Evolutionary conservation across 1,284 basidiomycete genomes (phyloP).

Genomic region (Pisolithus thermaeus): DNA sequence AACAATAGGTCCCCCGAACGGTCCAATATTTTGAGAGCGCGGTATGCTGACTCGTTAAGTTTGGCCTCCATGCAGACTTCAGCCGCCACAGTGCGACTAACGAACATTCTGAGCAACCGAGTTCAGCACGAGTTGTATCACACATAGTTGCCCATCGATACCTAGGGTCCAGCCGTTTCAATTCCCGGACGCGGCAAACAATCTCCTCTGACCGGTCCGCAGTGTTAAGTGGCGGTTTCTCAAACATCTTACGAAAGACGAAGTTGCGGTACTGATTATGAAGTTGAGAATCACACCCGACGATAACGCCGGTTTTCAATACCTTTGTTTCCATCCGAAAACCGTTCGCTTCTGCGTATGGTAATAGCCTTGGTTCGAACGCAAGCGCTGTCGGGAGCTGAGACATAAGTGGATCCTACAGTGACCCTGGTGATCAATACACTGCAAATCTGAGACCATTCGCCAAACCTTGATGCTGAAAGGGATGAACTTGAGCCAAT

Average conservation of each 20-base stretch:
- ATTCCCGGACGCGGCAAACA: constrained; percentile 57
- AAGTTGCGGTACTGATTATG: constrained; percentile 64
- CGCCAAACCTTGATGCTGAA: constrained; percentile 57
- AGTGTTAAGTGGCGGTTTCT: constrained; percentile 45
- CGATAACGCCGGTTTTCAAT: constrained; percentile 12
- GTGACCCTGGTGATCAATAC: constrained; percentile 9
- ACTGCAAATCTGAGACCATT: constrained; percentile 6
- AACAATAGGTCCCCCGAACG: constrained; percentile 57
- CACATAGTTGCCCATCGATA: constrained; percentile 21
- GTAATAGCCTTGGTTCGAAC: constrained; percentile 67
- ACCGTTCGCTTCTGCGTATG: constrained; percentile 63
- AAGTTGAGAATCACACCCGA: constrained; percentile 6
- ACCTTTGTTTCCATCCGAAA: constrained; percentile 72
- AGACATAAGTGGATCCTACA: constrained; percentile 67
- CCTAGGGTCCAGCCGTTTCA: constrained; percentile 61
- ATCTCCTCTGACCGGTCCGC: constrained; percentile 57
- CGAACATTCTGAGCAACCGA: constrained; percentile 54
- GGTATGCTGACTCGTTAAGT: constrained; percentile 59
- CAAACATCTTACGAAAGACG: constrained; percentile 77
- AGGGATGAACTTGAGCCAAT: constrained; percentile 56
- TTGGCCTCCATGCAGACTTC: constrained; percentile 76
- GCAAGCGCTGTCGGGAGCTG: constrained; percentile 70
- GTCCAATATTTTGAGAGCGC: constrained; percentile 59
- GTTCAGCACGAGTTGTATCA: constrained; percentile 9
- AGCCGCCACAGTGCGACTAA: constrained; percentile 70